These are phyloP conservation scores for Zygotorulaspora sp. DNA, from an alignment of 805 yeast species.

Conservation along the genomic window DNA sequence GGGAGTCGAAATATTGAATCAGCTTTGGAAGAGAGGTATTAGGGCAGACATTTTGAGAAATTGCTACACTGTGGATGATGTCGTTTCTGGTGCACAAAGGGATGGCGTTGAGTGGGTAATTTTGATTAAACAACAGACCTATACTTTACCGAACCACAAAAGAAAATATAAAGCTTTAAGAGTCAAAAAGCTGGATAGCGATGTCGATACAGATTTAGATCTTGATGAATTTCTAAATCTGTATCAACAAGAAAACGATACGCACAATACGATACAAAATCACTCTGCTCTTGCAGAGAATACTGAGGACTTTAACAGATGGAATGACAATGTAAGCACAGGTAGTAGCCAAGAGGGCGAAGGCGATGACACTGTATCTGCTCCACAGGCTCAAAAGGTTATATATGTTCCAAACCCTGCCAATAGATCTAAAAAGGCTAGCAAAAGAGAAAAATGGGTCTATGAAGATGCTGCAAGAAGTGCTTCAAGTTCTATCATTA, in stretches of 20 bases:
- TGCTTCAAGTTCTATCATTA: slow-evolving; percentile 52
- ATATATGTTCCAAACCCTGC: slow-evolving; percentile 73
- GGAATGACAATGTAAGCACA: slow-evolving; percentile 32
- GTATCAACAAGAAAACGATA: slow-evolving; percentile 35
- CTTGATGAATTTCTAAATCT: slow-evolving; percentile 56
- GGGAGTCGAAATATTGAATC: slow-evolving; percentile 59
- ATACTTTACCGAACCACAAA: slow-evolving; percentile 33
- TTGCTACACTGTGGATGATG: slow-evolving; percentile 56
- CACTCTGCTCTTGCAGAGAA: slow-evolving; percentile 18
- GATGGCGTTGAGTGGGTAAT: slow-evolving; percentile 78
- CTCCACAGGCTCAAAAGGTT: slow-evolving; percentile 45
- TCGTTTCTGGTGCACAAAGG: slow-evolving; percentile 52
- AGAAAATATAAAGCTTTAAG: slow-evolving; percentile 71
- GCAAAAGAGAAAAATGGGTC: slow-evolving; percentile 71
- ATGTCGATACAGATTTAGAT: slow-evolving; percentile 68
- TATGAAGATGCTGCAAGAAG: slow-evolving; percentile 67
- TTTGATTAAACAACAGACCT: slow-evolving; percentile 62
- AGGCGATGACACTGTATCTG: slow-evolving; percentile 16
- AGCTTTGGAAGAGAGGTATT: slow-evolving; percentile 73
- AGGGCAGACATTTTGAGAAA: slow-evolving; percentile 63
- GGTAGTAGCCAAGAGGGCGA: slow-evolving; percentile 31
- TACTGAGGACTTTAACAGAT: slow-evolving; percentile 23
- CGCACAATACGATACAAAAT: slow-evolving; percentile 13
- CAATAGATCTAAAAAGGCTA: slow-evolving; percentile 69
- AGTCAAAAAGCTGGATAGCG: slow-evolving; percentile 56